Evolutionary conservation across 2,329 filamentous ascomycete genomes (phyloP), one percentile per base, ranked within the genome.

Genomic region (Chrysoporthe deuterocubensis): DNA sequence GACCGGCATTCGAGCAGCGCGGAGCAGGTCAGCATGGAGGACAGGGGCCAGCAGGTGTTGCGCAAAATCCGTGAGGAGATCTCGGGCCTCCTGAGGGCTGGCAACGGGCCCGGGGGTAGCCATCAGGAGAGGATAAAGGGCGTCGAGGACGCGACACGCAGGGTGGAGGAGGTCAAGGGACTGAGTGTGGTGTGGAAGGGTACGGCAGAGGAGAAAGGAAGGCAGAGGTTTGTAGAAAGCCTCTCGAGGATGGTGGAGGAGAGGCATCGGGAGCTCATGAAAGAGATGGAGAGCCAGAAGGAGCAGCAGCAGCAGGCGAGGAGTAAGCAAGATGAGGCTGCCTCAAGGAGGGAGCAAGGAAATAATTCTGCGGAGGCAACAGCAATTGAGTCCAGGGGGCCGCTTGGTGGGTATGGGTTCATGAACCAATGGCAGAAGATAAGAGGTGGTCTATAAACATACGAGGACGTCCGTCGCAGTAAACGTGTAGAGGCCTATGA

Each of bases 121-220:
- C 40, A 58, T 34, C 44, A 67, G 76, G 76, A 77, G 56, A 85
- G 88, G 0, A 82, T 90, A 14, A 84, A 85, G 57, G 92, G 92
- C 18, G 83, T 96, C 9, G 90, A 92, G 71, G 89, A 89, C 67
- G 96, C 96, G 0, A 87, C 87, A 14, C 84, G 85, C 66, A 84
- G 92, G 57, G 89, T 98, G 16, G 90, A 93, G 74, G 89, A 92
- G 75, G 83, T 98, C 66, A 90, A 93, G 74, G 86, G 89, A 70
- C 80, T 98, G 71, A 88, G 89, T 4, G 81, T 81, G n/a, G 89
- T 99, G 32, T 99, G 96, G 94, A 95, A 92, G 77, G 94, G 94
- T n/a, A 97, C 96, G 2, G 91, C 92, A 0, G 96, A 99, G 80
- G 96, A 98, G 78, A 96, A 92, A 79, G 93, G 93, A 6, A 84